A percentile compares a stretch with the other conserved stretches of the same genome.
These are phyloP conservation scores for Mycena alexandri DNA, from an alignment of 768 basidiomycete genomes.

Conservation along the genomic window DNA sequence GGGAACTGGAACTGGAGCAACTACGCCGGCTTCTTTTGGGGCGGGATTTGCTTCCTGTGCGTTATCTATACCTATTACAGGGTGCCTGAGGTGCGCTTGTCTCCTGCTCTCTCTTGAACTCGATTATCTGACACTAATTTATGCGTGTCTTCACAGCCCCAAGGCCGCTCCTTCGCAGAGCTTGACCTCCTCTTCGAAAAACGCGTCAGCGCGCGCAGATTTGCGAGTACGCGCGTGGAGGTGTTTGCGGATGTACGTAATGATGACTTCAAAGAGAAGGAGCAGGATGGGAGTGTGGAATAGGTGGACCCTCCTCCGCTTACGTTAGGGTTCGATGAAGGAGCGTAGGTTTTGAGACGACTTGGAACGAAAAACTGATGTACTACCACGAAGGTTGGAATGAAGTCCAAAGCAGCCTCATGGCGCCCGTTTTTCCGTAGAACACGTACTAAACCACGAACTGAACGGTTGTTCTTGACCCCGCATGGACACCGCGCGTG, in stretches of 20 bases:
- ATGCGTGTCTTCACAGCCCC: slow-evolving; percentile 30
- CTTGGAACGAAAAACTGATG: too few relatives aligned
- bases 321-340: too few relatives aligned
- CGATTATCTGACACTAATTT: not conserved
- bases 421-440: too few relatives aligned
- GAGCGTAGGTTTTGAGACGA: too few relatives aligned
- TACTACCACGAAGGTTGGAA: too few relatives aligned
- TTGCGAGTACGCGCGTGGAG: slow-evolving; percentile 37
- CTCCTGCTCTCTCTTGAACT: not conserved
- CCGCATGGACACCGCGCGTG: too few relatives aligned
- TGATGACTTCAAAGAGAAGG: not conserved
- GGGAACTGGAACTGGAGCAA: slow-evolving; percentile 37
- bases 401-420: too few relatives aligned
- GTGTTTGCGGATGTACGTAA: slow-evolving; percentile 32
- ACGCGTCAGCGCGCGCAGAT: slow-evolving; percentile 45
- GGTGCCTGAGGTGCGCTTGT: slow-evolving; percentile 34
- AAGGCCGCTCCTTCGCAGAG: slow-evolving; percentile 40
- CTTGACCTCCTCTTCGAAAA: slow-evolving; percentile 49
- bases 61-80: slow-evolving; percentile 39
- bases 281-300: not conserved
- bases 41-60: slow-evolving; percentile 35
- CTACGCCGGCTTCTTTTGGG: slow-evolving; percentile 39
- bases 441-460: too few relatives aligned
- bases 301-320: too few relatives aligned
- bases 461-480: too few relatives aligned